Evolutionary conservation across 2,329 filamentous ascomycete genomes (phyloP).

Genomic region (Torrubiellomyces zombiae): DNA sequence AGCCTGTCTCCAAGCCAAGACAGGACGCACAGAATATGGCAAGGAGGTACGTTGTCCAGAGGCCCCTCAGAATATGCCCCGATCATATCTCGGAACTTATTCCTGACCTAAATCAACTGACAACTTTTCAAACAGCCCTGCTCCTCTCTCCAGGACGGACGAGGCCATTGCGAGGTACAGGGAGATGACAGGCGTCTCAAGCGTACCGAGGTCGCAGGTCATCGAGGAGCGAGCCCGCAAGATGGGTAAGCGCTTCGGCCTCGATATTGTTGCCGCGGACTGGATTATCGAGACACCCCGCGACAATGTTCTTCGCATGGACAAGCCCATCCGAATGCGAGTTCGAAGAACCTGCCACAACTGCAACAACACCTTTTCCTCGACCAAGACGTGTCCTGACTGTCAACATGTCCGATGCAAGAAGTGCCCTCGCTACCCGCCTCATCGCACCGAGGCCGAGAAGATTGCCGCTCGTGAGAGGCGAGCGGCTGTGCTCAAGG

Average conservation of each 20-base stretch:
- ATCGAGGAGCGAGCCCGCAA: slow-evolving; percentile 40
- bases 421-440: slow-evolving; percentile 60
- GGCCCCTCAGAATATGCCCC: no score
- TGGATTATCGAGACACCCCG: slow-evolving; percentile 31
- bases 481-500: slow-evolving; percentile 32
- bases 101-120: no score
- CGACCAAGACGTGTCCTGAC: slow-evolving; percentile 54
- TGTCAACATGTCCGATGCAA: slow-evolving; percentile 72
- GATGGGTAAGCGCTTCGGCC: slow-evolving; percentile 36
- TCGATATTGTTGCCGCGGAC: slow-evolving; percentile 37
- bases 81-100: no score
- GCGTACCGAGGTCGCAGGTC: slow-evolving; percentile 31
- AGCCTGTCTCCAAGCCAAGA: no score
- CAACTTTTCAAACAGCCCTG: no score
- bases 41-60: no score
- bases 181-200: slow-evolving; percentile 16
- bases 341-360: slow-evolving; percentile 67
- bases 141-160: slow-evolving; percentile 7
- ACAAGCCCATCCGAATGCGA: slow-evolving; percentile 64
- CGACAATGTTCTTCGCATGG: slow-evolving; percentile 44
- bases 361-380: slow-evolving; percentile 59
- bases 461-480: slow-evolving; percentile 33
- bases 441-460: slow-evolving; percentile 42
- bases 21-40: no score
- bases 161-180: slow-evolving; percentile 13